Evolutionary conservation across 305 asterid species (phyloP).

Genomic region (Euphrasia arctica): DNA sequence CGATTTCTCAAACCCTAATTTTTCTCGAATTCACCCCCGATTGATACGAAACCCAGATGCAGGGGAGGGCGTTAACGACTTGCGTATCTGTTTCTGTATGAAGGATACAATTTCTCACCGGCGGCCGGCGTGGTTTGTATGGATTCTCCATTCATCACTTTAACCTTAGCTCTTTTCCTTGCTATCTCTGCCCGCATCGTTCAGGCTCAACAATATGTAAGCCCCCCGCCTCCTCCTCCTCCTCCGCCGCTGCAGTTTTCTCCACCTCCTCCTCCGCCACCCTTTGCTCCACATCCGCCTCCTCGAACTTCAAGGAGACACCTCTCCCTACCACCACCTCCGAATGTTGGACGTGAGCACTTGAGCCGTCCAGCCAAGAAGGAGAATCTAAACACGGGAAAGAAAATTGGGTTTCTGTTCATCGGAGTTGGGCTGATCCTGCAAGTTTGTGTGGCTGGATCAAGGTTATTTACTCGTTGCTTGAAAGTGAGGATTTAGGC

Average conservation of each 20-base stretch:
- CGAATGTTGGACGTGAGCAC: not conserved
- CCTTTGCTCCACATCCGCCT: not conserved
- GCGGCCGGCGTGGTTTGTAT: conserved; percentile 21
- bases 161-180: conserved; percentile 27
- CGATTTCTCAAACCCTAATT: conserved; percentile 17
- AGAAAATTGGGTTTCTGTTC: conserved; percentile 67
- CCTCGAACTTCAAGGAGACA: conserved; percentile 37
- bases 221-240: conserved; percentile 18
- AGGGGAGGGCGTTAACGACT: conserved; percentile 1
- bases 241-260: conserved; percentile 29
- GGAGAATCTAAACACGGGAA: conserved; percentile 49
- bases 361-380: conserved; percentile 29
- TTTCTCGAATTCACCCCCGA: conserved; percentile 8
- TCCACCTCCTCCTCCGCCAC: not conserved
- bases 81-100: conserved; percentile 9
- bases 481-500: conserved; percentile 17
- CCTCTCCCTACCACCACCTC: conserved; percentile 34
- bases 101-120: conserved; percentile 7
- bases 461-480: conserved; percentile 26
- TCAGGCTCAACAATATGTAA: conserved; percentile 36
- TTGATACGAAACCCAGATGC: conserved; percentile 30
- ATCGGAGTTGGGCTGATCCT: conserved; percentile 55
- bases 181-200: conserved; percentile 26
- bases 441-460: conserved; percentile 63
- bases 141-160: conserved; percentile 36